A percentile compares a stretch with the other conserved stretches of the same genome.
Conservation (phyloP, 164 flowering plant genomes). For the Magnolia officinalis region DNA sequence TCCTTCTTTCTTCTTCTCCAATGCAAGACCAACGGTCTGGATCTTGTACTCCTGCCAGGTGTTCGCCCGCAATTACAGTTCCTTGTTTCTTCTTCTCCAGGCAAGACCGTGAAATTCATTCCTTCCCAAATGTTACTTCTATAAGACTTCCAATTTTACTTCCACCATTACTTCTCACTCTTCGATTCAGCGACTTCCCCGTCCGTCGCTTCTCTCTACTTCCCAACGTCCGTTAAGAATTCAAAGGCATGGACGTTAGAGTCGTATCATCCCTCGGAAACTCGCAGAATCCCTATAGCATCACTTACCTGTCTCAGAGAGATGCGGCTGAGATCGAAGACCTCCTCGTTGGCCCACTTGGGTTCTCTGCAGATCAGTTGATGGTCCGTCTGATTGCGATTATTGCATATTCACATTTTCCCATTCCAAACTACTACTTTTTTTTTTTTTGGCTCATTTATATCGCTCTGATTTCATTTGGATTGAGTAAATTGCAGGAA, state of each 20-base stretch:
- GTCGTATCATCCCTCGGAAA: conserved; percentile 14
- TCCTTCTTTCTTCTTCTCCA: too few relatives aligned
- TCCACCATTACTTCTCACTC: background rate
- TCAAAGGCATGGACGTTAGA: conserved; percentile 18
- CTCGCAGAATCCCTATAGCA: conserved; percentile 27
- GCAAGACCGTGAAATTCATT: too few relatives aligned
- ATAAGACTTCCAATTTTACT: background rate
- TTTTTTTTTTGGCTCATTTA: background rate
- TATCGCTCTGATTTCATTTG: background rate
- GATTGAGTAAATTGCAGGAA: conserved; percentile 43
- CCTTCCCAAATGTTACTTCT: background rate
- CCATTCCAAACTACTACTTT: background rate
- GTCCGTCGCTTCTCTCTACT: background rate
- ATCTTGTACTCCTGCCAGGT: too few relatives aligned
- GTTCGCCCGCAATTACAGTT: too few relatives aligned
- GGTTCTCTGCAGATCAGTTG: conserved; percentile 84
- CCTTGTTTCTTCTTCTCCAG: too few relatives aligned
- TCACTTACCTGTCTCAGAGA: conserved; percentile 56
- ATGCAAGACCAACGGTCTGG: too few relatives aligned
- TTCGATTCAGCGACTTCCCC: background rate
- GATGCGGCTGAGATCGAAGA: conserved; percentile 84
- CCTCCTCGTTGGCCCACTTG: conserved; percentile 78
- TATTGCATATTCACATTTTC: too few relatives aligned
- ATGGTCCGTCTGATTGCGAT: conserved; percentile 39
- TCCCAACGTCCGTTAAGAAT: background rate